Base-by-base conservation (phyloP, 768 basidiomycete genomes). In the Cyclocybe aegerita region DNA sequence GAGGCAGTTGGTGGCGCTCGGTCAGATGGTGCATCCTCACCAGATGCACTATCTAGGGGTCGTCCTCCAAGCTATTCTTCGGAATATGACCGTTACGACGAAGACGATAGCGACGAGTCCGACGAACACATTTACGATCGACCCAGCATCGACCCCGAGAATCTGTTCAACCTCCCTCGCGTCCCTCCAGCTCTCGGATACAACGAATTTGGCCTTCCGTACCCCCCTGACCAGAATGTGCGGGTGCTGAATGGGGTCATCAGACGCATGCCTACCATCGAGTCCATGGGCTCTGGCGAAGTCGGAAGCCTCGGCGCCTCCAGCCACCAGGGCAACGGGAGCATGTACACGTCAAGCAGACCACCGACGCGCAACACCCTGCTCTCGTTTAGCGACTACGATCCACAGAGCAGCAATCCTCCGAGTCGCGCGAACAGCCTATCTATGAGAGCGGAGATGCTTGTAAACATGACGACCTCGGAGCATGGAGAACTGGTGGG, bases 261-360 rank as follows among this genome's bases (percentile, higher is more conserved):
- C 39, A 74, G 78, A 45, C 85, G 89, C 35, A 89, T 91, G 88
- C 83, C 87, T 14, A 90, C 89, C 29, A 90, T 90, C 53, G 87
- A 90, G 63, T 83, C 81, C 38, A 74, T 90, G 64, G 88, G 86
- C 36, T 86, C 84, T 12, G 76, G 79, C 44, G 88, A 91, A 53
- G 52, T 71, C 43, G 66, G 62, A 35, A 63, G 70, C 42, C 56
- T 62, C n/a, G 54, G 53, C 35, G 53, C 43, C 23, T 49, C 55
- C 52, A 60, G 48, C 46, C 38, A 36, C 32, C 48, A 46, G 50
- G 55, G 54, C 52, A 47, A 50, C 35, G 48, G 65, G 51, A 49
- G 53, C 58, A 50, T 53, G 48, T 45, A 49, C 56, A 62, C 62
- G 7, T 50, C 62, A 1, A 73, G 72, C 50, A 65, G 74, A 10